phyloP scores from a whole-genome alignment of 306 rosid species.

The Ceratonia siliqua region DNA sequence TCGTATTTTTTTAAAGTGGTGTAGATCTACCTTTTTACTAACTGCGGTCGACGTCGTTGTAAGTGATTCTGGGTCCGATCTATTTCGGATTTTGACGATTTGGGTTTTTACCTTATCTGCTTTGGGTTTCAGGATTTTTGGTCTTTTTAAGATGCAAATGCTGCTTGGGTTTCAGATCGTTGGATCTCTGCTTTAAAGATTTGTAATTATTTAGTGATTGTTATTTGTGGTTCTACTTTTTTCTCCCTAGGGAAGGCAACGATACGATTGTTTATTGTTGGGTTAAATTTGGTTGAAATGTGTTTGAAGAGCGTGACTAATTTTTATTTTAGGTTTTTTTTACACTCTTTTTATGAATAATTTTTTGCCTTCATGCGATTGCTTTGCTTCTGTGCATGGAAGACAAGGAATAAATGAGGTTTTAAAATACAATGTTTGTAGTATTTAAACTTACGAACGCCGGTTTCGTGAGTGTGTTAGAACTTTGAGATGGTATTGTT shows the following conservation, averaged over 20 bases:
- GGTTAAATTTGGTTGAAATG: not conserved
- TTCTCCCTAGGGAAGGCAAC: not conserved
- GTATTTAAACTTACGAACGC: not conserved
- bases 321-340: not conserved
- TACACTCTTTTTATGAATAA: not conserved
- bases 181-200: not conserved
- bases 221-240: not conserved
- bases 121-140: not conserved
- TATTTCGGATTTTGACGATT: not conserved
- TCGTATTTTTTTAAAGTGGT: not conserved
- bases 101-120: not conserved
- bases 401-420: not conserved
- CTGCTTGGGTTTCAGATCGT: constrained; percentile 25
- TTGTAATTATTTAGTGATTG: not conserved
- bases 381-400: not conserved
- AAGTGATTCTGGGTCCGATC: constrained; percentile 21
- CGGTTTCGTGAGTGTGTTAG: not conserved
- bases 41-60: not conserved
- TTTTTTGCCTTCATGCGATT: not conserved
- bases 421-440: not conserved
- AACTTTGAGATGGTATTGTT: not conserved
- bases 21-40: constrained; percentile 33
- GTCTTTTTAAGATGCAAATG: not conserved
- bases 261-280: not conserved
- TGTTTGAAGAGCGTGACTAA: not conserved